phyloP scores from a whole-genome alignment of 345 rosid genomes.

The Chamaenerion angustifolium region DNA sequence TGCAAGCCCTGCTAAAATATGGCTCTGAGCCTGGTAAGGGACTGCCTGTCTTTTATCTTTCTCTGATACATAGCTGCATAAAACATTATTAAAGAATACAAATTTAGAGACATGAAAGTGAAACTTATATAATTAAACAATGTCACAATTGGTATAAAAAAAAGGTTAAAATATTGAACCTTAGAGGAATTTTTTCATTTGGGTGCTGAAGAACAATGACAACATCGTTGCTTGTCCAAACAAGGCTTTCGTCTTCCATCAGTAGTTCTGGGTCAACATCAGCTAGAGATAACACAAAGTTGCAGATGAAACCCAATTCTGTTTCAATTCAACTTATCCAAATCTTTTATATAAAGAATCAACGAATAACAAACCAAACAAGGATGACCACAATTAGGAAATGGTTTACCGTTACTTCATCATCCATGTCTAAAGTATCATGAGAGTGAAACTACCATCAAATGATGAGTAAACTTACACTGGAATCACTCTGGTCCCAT shows the following conservation, averaged over 20 bases:
- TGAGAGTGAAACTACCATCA: not conserved
- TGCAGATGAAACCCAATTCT: conserved; percentile 16
- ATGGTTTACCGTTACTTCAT: no score
- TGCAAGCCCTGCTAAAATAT: conserved; percentile 76
- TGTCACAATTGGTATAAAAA: no score
- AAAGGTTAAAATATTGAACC: no score
- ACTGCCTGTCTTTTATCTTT: conserved; percentile 66
- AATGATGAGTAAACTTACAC: no score
- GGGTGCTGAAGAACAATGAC: conserved; percentile 92
- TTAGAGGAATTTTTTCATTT: conserved; percentile 81
- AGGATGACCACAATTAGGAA: not conserved
- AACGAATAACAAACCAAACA: not conserved
- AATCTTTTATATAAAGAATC: not conserved
- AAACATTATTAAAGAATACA: conserved; percentile 2
- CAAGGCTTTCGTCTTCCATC: conserved; percentile 98
- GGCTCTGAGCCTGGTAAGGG: conserved; percentile 80
- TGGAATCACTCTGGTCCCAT: no score
- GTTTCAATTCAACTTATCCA: not conserved
- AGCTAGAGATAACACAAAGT: conserved; percentile 90
- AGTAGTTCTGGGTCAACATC: no score
- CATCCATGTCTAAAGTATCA: no score
- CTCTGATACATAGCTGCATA: conserved; percentile 84
- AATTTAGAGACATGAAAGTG: no score
- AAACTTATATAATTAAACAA: no score
- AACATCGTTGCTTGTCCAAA: conserved; percentile 90